Evolutionary conservation across 2,329 filamentous ascomycete genomes (phyloP), one percentile per base, ranked within the genome.

Genomic region (Fusarium sp.): DNA sequence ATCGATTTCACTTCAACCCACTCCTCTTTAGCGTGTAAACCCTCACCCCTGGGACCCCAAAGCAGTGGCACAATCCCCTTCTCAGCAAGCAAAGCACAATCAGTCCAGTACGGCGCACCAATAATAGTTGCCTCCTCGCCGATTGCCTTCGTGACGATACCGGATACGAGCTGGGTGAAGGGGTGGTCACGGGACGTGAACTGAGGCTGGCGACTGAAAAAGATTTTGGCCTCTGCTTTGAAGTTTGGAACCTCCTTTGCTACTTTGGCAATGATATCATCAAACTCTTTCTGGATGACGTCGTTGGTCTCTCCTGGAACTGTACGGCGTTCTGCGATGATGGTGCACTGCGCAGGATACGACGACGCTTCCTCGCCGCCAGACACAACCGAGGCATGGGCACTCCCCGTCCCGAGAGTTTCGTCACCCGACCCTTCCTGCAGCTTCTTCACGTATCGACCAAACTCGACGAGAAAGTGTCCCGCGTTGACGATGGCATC

Each of bases 321-420:
- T 0, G 82, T 86, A 7, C 84, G 80, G 8, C 82, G 78, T 60
- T 87, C 85, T 2, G 86, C 49, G 0, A 78, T 79, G 19, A 86
- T 74, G 1, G 76, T 83, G 71, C 84, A 85, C n/a, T 74, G 73
- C 0, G 77, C 81, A 0, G 84, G 83, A 49, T 87, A 87, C 0
- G 82, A 85, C 0, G 84, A 84, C 0, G 77, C 74, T 49, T 86
- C 85, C 53, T 86, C 82, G 1, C 84, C 83, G 1, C 85, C 84
- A 14, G 76, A 77, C 42, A 86, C 82, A 7, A 83, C 61, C 0
- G 81, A 81, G 6, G 81, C 83, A 45, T 86, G 85, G 5, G 85
- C 71, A 4, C 77, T 81, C 7, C 77, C 79, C 10, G 72, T 76
- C 0, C 80, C 83, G 4, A 81, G 62, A 0, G 69, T 65, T 1